These are phyloP conservation scores for Leccinum angustisporum DNA, from an alignment of 1,284 basidiomycete genomes.

Conservation along the genomic window DNA sequence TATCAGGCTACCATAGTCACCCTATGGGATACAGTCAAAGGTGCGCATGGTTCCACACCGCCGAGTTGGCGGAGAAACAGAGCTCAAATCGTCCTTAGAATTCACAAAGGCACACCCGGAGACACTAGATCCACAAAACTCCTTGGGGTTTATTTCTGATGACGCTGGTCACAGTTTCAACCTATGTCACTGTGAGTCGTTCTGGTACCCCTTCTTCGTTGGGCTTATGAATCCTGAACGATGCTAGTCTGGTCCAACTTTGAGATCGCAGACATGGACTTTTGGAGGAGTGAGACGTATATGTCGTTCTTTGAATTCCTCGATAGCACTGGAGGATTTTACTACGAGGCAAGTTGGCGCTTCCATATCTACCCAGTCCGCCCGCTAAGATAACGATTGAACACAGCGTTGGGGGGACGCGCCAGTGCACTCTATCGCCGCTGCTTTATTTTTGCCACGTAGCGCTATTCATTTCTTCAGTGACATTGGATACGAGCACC, in stretches of 20 bases:
- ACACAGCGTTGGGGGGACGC: constrained; percentile 82
- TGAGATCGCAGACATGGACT: constrained; percentile 82
- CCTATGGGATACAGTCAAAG: constrained; percentile 72
- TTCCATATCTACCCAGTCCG: no score
- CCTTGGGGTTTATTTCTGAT: constrained; percentile 72
- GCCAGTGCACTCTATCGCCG: constrained; percentile 83
- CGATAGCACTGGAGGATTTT: constrained; percentile 79
- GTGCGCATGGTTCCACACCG: constrained; percentile 35
- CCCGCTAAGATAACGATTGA: constrained; percentile 5
- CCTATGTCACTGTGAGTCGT: constrained; percentile 74
- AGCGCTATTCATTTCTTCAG: constrained; percentile 77
- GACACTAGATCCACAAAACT: constrained; percentile 64
- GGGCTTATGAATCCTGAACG: background rate
- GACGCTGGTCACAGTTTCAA: constrained; percentile 73
- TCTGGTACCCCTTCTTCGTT: background rate
- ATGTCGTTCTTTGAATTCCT: constrained; percentile 77
- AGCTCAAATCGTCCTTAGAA: constrained; percentile 39
- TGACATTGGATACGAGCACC: constrained; percentile 55
- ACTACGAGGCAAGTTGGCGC: constrained; percentile 63
- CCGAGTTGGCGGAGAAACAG: background rate
- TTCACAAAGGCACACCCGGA: constrained; percentile 51
- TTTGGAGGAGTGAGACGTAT: constrained; percentile 81
- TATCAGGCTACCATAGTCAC: constrained; percentile 77
- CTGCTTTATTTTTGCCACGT: constrained; percentile 65
- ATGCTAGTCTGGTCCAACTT: constrained; percentile 77